phyloP scores from a whole-genome alignment of 495 filamentous ascomycete genomes.

The Podospora australis region DNA sequence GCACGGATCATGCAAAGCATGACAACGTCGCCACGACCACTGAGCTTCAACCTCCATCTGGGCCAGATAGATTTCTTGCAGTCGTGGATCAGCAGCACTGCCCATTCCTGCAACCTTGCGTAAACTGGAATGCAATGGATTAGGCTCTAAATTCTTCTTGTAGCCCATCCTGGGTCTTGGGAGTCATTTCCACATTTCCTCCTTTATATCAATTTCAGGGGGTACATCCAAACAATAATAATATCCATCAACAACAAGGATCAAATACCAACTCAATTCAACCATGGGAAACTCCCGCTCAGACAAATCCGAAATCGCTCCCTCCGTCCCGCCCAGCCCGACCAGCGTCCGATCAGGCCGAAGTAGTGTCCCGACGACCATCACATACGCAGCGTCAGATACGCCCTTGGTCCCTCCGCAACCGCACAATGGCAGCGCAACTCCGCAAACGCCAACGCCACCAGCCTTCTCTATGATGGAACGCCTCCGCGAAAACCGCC shows the following conservation, averaged over 20 bases:
- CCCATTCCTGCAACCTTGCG: background rate
- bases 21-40: background rate
- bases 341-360: background rate
- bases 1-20: background rate
- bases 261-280: background rate
- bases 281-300: background rate
- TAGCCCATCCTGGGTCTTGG: background rate
- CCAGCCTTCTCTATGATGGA: background rate
- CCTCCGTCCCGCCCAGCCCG: background rate
- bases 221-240: background rate
- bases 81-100: background rate
- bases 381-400: background rate
- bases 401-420: background rate
- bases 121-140: background rate
- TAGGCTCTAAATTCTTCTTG: too few species aligned
- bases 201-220: background rate
- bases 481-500: background rate
- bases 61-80: background rate
- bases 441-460: background rate
- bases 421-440: background rate
- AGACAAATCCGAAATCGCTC: background rate
- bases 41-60: background rate
- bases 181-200: background rate
- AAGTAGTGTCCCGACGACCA: background rate
- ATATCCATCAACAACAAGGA: background rate